Conservation (phyloP, 192 early-diverging fungal species). For the Rhizoclosmatium sp. region DNA sequence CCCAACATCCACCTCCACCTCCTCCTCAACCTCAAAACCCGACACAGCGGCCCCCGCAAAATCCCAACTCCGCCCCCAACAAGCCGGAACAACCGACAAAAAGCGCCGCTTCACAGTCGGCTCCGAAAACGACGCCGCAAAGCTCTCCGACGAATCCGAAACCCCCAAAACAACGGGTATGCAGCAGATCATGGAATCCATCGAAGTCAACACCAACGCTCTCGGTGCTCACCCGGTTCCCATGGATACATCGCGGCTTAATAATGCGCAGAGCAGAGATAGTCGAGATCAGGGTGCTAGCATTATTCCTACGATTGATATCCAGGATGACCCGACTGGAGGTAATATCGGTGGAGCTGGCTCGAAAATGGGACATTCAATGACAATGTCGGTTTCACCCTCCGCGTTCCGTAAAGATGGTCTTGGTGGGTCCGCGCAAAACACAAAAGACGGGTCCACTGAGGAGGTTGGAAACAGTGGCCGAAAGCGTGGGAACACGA, state of each 20-base stretch:
- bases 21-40: slow-evolving; percentile 13
- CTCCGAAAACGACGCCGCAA: slow-evolving; percentile 53
- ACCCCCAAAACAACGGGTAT: slow-evolving; percentile 1
- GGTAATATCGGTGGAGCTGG: not conserved
- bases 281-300: not conserved
- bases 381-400: slow-evolving; percentile 1
- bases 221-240: slow-evolving; percentile 32
- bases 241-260: slow-evolving; percentile 41
- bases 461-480: slow-evolving; percentile 24
- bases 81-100: slow-evolving; percentile 15
- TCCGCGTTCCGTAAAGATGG: not conserved
- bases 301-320: not conserved
- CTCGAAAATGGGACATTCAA: not conserved
- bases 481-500: slow-evolving; percentile 66
- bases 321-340: not conserved
- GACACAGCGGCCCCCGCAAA: slow-evolving; percentile 11
- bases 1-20: slow-evolving; percentile 12
- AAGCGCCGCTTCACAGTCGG: slow-evolving; percentile 59
- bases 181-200: not conserved
- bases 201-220: not conserved
- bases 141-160: slow-evolving; percentile 54
- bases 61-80: slow-evolving; percentile 31
- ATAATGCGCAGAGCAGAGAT: slow-evolving; percentile 8
- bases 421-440: not conserved
- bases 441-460: not conserved